phyloP scores from a whole-genome alignment of 495 filamentous ascomycete species.

The Neurospora tetrasperma region DNA sequence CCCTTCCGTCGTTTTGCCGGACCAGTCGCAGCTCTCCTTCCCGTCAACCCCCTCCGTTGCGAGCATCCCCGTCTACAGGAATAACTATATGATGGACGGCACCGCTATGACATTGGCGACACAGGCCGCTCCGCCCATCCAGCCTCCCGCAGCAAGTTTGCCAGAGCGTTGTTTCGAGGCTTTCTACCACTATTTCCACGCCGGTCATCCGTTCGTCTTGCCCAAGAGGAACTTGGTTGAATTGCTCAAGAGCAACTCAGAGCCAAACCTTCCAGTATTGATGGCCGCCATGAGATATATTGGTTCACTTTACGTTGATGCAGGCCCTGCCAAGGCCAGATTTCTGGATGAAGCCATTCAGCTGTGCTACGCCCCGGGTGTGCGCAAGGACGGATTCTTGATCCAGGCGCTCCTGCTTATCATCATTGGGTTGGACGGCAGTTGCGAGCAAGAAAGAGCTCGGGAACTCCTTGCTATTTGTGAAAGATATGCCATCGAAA shows the following conservation, averaged over 20 bases:
- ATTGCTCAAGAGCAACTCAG: conserved; percentile 30
- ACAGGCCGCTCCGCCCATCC: conserved; percentile 6
- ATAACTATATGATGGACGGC: conserved; percentile 22
- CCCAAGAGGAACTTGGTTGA: conserved; percentile 37
- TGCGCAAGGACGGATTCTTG: conserved; percentile 50
- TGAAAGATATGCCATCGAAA: conserved; percentile 59
- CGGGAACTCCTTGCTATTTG: conserved; percentile 55
- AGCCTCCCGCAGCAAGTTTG: conserved; percentile 26
- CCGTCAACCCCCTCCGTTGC: conserved; percentile 19
- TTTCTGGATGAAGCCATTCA: conserved; percentile 49
- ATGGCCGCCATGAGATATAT: conserved; percentile 61
- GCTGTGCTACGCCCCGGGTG: conserved; percentile 37
- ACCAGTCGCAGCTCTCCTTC: conserved; percentile 31
- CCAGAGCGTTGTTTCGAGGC: conserved; percentile 44
- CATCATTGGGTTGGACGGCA: conserved; percentile 67
- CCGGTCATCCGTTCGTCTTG: conserved; percentile 56
- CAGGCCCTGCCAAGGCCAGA: conserved; percentile 40
- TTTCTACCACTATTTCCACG: conserved; percentile 56
- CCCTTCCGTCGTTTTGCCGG: conserved; percentile 27
- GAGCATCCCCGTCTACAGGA: conserved; percentile 28
- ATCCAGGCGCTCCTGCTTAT: conserved; percentile 72
- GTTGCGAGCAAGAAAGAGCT: conserved; percentile 56
- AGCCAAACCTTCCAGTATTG: conserved; percentile 29
- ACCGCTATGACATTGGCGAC: conserved; percentile 11
- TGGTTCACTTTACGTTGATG: conserved; percentile 49